Evolutionary conservation across 805 yeast species (phyloP).

Genomic region (Grigorovia jiainica): DNA sequence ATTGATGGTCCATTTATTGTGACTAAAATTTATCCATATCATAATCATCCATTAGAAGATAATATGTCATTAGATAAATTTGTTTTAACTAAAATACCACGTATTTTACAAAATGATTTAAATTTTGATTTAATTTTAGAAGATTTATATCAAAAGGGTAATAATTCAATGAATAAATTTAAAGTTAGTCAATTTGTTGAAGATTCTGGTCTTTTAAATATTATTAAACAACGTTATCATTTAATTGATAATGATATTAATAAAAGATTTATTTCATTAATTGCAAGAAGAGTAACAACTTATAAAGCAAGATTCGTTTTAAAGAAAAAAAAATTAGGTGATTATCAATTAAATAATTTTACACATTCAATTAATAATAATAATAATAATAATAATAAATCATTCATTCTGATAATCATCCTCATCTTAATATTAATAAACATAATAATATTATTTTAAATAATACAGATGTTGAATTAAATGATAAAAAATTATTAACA

Average conservation of each 20-base stretch:
- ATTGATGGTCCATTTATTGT: conserved; percentile 25
- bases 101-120: conserved; percentile 26
- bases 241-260: conserved; percentile 24
- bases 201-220: conserved; percentile 25
- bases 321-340: conserved; percentile 27
- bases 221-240: conserved; percentile 24
- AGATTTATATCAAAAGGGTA: conserved; percentile 24
- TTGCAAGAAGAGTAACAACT: conserved; percentile 28
- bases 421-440: conserved; percentile 1
- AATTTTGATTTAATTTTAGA: conserved; percentile 27
- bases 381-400: neutral
- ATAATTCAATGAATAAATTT: conserved; percentile 24
- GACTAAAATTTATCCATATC: conserved; percentile 28
- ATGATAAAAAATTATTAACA: neutral
- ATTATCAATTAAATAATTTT: too few relatives aligned
- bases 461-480: neutral
- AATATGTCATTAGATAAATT: conserved; percentile 24
- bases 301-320: conserved; percentile 28
- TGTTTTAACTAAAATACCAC: conserved; percentile 27
- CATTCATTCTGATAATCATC: neutral
- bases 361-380: too few relatives aligned
- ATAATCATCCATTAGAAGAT: conserved; percentile 27
- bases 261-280: conserved; percentile 22
- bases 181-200: conserved; percentile 28
- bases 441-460: conserved; percentile 1